Evolutionary conservation across 2,329 filamentous ascomycete species (phyloP).

Genomic region (Neofusicoccum ribis): DNA sequence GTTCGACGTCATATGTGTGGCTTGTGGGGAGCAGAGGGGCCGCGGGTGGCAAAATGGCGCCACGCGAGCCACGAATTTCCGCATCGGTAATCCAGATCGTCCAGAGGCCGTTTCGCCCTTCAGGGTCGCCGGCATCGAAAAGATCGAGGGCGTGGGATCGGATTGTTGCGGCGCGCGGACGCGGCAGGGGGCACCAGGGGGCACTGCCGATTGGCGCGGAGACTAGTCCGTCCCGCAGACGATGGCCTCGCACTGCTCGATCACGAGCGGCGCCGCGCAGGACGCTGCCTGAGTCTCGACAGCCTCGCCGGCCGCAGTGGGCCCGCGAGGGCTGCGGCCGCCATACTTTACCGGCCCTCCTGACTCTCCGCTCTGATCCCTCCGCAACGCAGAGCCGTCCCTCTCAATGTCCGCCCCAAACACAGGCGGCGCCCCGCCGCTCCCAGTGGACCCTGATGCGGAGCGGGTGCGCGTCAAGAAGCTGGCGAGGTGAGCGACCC

Average conservation of each 20-base stretch:
- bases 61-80: slow-evolving; percentile 6
- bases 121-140: background rate
- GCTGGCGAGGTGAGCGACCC: slow-evolving; percentile 1
- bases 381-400: background rate
- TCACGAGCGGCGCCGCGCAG: background rate
- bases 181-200: background rate
- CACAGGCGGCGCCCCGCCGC: background rate
- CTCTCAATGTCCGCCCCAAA: background rate
- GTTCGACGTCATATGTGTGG: slow-evolving; percentile 3
- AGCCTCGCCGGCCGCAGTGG: too few species aligned
- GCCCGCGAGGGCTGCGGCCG: too few species aligned
- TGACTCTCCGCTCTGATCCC: background rate
- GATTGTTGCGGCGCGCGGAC: background rate
- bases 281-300: too few species aligned
- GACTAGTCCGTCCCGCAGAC: background rate
- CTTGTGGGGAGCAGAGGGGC: background rate
- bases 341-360: too few species aligned
- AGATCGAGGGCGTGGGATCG: background rate
- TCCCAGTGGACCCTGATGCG: background rate
- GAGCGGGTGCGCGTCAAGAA: slow-evolving; percentile 8
- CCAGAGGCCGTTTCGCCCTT: background rate
- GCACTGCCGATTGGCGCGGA: background rate
- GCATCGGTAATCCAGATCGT: background rate
- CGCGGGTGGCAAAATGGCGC: slow-evolving; percentile 1
- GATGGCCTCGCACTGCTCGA: background rate